Evolutionary conservation across 192 early-diverging fungal species (phyloP).

Genomic region (Backusella liffmaniae): DNA sequence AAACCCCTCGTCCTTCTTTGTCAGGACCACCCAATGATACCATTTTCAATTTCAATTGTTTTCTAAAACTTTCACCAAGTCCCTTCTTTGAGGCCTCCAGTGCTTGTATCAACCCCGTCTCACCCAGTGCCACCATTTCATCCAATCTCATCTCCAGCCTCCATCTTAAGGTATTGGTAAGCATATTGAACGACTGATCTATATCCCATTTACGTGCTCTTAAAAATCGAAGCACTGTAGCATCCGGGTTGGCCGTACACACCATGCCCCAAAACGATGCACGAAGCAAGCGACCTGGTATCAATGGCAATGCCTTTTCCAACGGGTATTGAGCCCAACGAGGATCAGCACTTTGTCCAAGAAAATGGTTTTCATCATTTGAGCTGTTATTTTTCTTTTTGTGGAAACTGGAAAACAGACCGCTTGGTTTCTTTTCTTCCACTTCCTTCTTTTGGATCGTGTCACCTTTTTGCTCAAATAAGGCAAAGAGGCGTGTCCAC

Average conservation of each 20-base stretch:
- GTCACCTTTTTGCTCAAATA: constrained; percentile 34
- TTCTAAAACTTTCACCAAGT: constrained; percentile 17
- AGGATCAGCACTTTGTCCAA: background rate
- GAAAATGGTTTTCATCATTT: background rate
- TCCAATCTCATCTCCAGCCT: constrained; percentile 54
- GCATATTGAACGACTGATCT: constrained; percentile 70
- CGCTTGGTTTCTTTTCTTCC: background rate
- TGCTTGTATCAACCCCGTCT: constrained; percentile 31
- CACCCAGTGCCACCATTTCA: constrained; percentile 44
- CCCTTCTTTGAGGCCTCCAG: constrained; percentile 41
- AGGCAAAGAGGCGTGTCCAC: constrained; percentile 43
- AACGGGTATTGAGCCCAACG: constrained; percentile 2
- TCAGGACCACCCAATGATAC: constrained; percentile 50
- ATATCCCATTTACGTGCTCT: constrained; percentile 90
- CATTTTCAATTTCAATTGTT: constrained; percentile 48
- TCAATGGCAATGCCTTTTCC: constrained; percentile 21
- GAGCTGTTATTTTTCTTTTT: background rate
- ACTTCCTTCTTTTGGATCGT: background rate
- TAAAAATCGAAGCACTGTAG: constrained; percentile 73
- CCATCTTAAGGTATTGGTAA: constrained; percentile 72
- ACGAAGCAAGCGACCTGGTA: constrained; percentile 32
- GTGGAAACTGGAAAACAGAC: constrained; percentile 1
- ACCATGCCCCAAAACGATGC: constrained; percentile 64
- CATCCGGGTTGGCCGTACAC: constrained; percentile 68
- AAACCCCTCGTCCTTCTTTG: constrained; percentile 45